Percentiles rank a stretch among this genome's conserved stretches.
Evolutionary conservation across 169 alveolate species (phyloP).

Genomic region (Plasmodium relictum): DNA sequence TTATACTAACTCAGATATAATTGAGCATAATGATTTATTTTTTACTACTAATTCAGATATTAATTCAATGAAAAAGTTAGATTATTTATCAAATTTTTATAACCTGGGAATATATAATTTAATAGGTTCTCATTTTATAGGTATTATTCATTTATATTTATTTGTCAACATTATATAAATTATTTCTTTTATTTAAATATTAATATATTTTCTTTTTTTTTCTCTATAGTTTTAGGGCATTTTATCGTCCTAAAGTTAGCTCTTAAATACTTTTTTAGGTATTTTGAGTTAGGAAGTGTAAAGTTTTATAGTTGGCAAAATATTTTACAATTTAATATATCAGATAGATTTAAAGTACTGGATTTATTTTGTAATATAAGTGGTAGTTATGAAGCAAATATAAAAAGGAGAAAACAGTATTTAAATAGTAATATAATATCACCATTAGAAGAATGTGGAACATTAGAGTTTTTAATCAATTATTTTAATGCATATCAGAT

Average conservation of each 20-base stretch:
- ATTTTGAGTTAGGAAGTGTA: constrained; percentile 27
- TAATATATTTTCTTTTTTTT: not conserved
- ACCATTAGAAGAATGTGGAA: constrained; percentile 30
- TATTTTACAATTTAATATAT: constrained; percentile 20
- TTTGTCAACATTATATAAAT: not conserved
- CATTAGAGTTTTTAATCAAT: constrained; percentile 49
- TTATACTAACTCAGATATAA: not conserved
- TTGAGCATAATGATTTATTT: constrained; percentile 23
- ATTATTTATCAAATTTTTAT: constrained; percentile 7
- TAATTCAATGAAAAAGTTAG: constrained; percentile 21
- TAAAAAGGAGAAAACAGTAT: constrained; percentile 34
- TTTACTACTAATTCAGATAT: constrained; percentile 32
- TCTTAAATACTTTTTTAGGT: constrained; percentile 13
- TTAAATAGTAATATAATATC: constrained; percentile 11
- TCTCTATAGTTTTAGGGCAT: constrained; percentile 38
- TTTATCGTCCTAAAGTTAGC: constrained; percentile 38
- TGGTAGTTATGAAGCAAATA: not conserved
- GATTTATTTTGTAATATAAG: constrained; percentile 48
- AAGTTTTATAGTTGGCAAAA: constrained; percentile 42
- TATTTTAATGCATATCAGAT: constrained; percentile 45
- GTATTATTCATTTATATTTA: not conserved
- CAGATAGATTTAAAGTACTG: constrained; percentile 45
- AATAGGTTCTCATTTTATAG: constrained; percentile 48
- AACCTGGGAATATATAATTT: constrained; percentile 32
- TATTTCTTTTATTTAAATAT: not conserved